These are phyloP conservation scores for Chrysoporthe puriensis DNA, from an alignment of 2,329 filamentous ascomycete genomes.

Conservation along the genomic window DNA sequence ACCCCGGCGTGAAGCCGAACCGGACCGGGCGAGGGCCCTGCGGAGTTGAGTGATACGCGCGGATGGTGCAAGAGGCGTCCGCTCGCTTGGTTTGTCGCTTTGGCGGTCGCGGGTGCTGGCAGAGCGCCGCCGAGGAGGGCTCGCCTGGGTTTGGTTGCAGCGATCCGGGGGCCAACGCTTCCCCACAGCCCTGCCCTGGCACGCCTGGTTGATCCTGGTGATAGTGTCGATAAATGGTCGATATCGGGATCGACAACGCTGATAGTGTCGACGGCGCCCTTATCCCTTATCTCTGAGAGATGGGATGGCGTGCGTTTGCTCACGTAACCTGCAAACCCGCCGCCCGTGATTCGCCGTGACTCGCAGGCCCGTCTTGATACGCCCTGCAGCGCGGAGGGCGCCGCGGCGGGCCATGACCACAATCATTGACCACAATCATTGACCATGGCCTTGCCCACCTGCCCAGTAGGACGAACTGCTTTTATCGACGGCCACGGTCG, in stretches of 20 bases:
- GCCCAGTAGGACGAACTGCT: constrained; percentile 18
- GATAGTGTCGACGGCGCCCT: constrained; percentile 8
- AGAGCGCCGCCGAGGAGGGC: constrained; percentile 14
- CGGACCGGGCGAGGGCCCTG: constrained; percentile 24
- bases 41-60: constrained; percentile 25
- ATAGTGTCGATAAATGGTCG: neutral
- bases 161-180: constrained; percentile 4
- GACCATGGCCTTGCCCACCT: constrained; percentile 6
- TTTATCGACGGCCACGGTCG: constrained; percentile 10
- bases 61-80: neutral
- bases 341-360: constrained; percentile 8
- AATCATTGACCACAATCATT: constrained; percentile 14
- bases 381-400: constrained; percentile 23
- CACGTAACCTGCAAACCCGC: constrained; percentile 22
- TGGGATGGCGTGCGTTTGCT: constrained; percentile 9
- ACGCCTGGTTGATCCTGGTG: no score
- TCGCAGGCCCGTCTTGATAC: constrained; percentile 18
- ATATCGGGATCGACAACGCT: constrained; percentile 27
- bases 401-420: constrained; percentile 18
- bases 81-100: no score
- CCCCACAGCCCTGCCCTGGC: constrained; percentile 12
- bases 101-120: neutral
- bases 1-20: constrained; percentile 18
- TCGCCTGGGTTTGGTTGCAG: constrained; percentile 11
- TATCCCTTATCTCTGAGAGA: constrained; percentile 24